Evolutionary conservation across 2,329 filamentous ascomycete species (phyloP), one percentile per base, ranked within the genome.

Genomic region (Scedosporium dehoogii): DNA sequence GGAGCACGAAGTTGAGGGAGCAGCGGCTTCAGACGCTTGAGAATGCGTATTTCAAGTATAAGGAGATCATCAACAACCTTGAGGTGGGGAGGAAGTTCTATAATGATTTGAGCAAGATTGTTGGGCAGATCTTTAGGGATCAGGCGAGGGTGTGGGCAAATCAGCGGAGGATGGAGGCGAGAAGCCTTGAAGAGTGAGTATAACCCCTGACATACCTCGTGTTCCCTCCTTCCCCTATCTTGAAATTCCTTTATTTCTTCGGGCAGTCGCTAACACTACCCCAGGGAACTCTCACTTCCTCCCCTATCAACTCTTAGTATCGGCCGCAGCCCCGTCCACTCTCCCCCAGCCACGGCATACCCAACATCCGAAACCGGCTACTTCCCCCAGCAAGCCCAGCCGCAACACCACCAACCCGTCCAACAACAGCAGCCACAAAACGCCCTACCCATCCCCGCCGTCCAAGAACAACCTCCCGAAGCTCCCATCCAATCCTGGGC

Each of bases 71-170:
- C 63, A 90, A 85, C 66, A 96, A 97, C 70, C 81, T 97, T 2
- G 93, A 97, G 67, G 90, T 89, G 0, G 94, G 91, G 0, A 82
- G 93, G 61, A 97, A 94, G 72, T 99, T 99, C 72, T 99, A 97
- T 78, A 99, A 99, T 68, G 92, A 97, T 70, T 81, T 99, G 4
- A 90, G 89, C 57, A 90, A 89, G 74, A 92, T 97, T 65, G 90
- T 96, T 0, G 88, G 86, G 0, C 78, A 78, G 44, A 81, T 87
- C 9, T 97, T 97, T 72, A 82, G 92, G 18, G 93, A 97, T 67
- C 73, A 80, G 62, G 89, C 90, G 42, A 87, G 86, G 67, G 83
- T 82, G 1, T 97, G 96, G 80, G 89, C 89, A 0, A 88, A 92
- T 29, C 85, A 91, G 70, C 81, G 94, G 60, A 84, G 92, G 59